These are phyloP conservation scores for Monosporascus sp. DNA, from an alignment of 2,329 filamentous ascomycete species.

Conservation along the genomic window DNA sequence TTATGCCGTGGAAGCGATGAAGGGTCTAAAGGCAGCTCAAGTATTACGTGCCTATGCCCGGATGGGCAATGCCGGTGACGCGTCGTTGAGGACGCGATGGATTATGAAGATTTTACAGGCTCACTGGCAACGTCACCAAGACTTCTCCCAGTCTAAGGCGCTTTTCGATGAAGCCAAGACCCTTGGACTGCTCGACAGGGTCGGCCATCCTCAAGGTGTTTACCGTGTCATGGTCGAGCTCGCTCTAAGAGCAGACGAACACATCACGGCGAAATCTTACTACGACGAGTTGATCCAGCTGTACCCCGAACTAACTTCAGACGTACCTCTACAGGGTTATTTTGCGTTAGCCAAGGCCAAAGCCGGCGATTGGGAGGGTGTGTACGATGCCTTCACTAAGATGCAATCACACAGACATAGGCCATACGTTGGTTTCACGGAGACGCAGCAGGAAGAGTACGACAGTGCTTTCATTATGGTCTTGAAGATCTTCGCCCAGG, in stretches of 20 bases:
- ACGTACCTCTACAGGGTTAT: constrained; percentile 31
- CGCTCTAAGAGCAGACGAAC: constrained; percentile 29
- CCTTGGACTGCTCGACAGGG: constrained; percentile 15
- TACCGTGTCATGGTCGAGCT: constrained; percentile 38
- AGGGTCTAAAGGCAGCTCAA: constrained; percentile 20
- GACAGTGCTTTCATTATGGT: constrained; percentile 32
- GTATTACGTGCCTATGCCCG: constrained; percentile 25
- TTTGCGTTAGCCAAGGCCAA: constrained; percentile 33
- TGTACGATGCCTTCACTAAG: constrained; percentile 28
- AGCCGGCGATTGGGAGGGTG: constrained; percentile 36
- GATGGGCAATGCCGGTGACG: constrained; percentile 14
- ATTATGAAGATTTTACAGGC: constrained; percentile 30
- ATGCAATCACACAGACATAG: constrained; percentile 10
- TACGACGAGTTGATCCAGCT: constrained; percentile 20
- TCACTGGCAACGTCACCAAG: constrained; percentile 27
- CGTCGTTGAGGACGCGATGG: constrained; percentile 29
- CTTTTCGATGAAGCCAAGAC: constrained; percentile 24
- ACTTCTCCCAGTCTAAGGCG: constrained; percentile 18
- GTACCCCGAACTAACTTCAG: constrained; percentile 19
- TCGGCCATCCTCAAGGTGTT: constrained; percentile 23
- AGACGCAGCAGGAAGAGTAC: constrained; percentile 13
- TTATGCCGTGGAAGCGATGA: constrained; percentile 24
- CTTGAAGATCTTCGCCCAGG: constrained; percentile 33
- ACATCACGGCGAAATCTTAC: constrained; percentile 25
- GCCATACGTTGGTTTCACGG: not conserved